Base-by-base conservation (phyloP, 2,329 filamentous ascomycete genomes). In the Scytalidium lignicola region DNA sequence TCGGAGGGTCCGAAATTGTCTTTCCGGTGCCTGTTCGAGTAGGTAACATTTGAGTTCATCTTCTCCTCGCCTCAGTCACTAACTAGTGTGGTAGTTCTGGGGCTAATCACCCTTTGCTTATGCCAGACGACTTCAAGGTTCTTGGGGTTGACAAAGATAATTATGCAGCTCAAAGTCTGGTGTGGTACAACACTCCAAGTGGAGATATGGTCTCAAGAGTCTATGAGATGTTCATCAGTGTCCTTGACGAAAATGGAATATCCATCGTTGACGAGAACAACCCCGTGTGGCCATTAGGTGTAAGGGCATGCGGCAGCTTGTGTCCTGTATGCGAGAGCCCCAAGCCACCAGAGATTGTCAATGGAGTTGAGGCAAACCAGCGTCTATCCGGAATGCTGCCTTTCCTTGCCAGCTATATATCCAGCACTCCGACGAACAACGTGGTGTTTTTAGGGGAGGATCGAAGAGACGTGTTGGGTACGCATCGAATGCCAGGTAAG, bases 361-460 rank as follows among this genome's bases (percentile, higher is more conserved):
- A 46, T 5, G 52, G 51, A 2, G 2, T 44, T 9, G 44, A 48
- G 22, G 39, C 21, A 4, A 29, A 41, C 2, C 53, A 64, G 15
- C 66, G 72, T 1, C 63, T 75, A 3, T 70, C 66, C 22, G 71
- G 72, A 5, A 56, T 73, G 43, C 37, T 74, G 20, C 71, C 73
- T 9, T 72, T 74, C 52, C 62, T 69, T 18, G 62, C 62, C 5
- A 70, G 65, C 53, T 75, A 75, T 54, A 46, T 70, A 18, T 65
- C 68, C 18, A 64, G 63, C n/a, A 67, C 68, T 6, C 73, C 73
- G 0, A 65, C 63, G 1, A 60, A 56, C 41, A 58, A 55, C 32
- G 52, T 56, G 17, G 32, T 74, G 9, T 72, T 67, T 63, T 46
- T 75, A 32, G 72, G 72, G 15, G 68, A 71, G 49, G 66, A 71